These are phyloP conservation scores for Cryphonectria carpinicola DNA, from an alignment of 2,329 filamentous ascomycete species.

Conservation along the genomic window DNA sequence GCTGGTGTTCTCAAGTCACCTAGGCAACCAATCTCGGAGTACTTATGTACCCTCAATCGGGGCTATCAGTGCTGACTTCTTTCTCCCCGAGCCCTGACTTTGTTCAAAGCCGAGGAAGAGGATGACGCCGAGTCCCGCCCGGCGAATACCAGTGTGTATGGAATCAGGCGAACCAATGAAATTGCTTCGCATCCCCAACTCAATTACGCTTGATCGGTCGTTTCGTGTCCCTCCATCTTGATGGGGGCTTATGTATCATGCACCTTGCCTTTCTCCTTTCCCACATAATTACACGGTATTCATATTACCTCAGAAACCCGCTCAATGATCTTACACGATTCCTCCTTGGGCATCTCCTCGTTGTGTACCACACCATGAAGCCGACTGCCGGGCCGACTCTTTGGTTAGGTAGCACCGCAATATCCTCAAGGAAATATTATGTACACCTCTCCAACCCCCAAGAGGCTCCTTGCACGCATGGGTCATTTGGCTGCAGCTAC, in stretches of 20 bases:
- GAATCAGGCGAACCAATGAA: not conserved
- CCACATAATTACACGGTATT: not conserved
- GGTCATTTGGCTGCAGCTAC: not conserved
- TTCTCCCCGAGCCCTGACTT: not conserved
- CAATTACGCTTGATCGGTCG: not conserved
- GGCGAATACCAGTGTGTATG: not conserved
- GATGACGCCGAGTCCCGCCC: not conserved
- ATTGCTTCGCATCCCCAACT: not conserved
- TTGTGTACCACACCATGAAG: not conserved
- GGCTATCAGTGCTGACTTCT: not conserved
- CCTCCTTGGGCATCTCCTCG: not conserved
- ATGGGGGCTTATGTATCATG: not conserved
- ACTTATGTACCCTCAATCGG: not conserved
- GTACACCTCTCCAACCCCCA: not conserved
- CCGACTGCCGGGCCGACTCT: not conserved
- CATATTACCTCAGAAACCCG: not conserved
- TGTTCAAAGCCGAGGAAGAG: not conserved
- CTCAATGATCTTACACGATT: not conserved
- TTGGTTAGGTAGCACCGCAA: too few relatives aligned
- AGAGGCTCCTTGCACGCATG: not conserved
- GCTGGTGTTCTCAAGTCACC: not conserved
- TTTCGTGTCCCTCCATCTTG: not conserved
- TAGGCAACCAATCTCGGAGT: not conserved
- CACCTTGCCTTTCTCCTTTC: not conserved
- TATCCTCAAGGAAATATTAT: not conserved